Evolutionary conservation across 2,329 filamentous ascomycete genomes (phyloP).

Genomic region (Aspergillus viridinutans): DNA sequence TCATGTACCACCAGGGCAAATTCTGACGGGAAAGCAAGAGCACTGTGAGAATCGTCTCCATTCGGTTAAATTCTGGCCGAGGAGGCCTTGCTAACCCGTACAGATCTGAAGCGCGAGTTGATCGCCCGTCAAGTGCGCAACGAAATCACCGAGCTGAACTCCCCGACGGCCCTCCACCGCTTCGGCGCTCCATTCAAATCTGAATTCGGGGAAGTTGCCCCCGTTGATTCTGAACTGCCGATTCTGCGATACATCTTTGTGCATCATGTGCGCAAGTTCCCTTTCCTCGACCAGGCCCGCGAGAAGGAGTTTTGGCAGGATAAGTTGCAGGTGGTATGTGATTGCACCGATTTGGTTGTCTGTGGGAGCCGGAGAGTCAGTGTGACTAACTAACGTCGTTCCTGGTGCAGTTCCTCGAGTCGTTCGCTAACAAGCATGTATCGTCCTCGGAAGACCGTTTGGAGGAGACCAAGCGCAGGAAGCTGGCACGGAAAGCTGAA

Average conservation of each 20-base stretch:
- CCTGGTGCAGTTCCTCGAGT: slow-evolving; percentile 74
- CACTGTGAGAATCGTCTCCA: slow-evolving; percentile 64
- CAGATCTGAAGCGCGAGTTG: slow-evolving; percentile 94
- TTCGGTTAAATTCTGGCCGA: neutral
- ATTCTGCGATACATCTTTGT: slow-evolving; percentile 96
- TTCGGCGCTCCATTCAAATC: slow-evolving; percentile 96
- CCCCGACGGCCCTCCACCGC: slow-evolving; percentile 85
- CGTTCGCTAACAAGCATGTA: slow-evolving; percentile 94
- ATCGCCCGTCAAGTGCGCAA: slow-evolving; percentile 82
- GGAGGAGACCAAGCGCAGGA: slow-evolving; percentile 91
- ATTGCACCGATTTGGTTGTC: neutral
- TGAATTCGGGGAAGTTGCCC: slow-evolving; percentile 85
- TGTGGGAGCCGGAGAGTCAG: neutral
- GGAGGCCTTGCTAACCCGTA: slow-evolving; percentile 5
- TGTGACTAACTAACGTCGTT: slow-evolving; percentile 3
- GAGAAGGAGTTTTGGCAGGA: slow-evolving; percentile 99
- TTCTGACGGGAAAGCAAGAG: slow-evolving; percentile 93
- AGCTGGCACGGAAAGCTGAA: slow-evolving; percentile 86
- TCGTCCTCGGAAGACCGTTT: slow-evolving; percentile 93
- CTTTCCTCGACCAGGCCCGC: slow-evolving; percentile 90
- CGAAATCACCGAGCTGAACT: slow-evolving; percentile 91
- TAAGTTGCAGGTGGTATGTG: slow-evolving; percentile 83
- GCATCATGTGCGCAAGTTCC: slow-evolving; percentile 95
- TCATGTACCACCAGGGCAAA: slow-evolving; percentile 47
- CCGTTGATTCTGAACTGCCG: slow-evolving; percentile 88